Evolutionary conservation across 768 basidiomycete genomes (phyloP).

Genomic region (Imleria badia): DNA sequence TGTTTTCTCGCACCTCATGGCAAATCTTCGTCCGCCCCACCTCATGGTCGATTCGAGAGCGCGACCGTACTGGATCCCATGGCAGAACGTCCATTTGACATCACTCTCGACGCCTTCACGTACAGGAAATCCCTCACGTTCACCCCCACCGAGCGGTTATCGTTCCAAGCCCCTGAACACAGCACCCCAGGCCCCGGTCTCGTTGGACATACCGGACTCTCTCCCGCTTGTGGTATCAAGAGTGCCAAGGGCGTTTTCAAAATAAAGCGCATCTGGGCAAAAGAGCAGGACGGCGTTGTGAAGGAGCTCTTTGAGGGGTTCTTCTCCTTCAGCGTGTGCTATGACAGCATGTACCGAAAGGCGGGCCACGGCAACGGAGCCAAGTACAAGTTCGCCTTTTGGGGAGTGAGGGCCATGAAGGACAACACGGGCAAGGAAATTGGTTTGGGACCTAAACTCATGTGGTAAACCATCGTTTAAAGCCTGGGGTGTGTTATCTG

Average conservation of each 20-base stretch:
- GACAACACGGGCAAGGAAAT: no score
- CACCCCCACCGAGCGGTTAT: slow-evolving; percentile 26
- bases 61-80: slow-evolving; percentile 31
- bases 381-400: no score
- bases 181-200: slow-evolving; percentile 27
- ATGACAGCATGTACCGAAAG: no score
- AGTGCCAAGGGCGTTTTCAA: slow-evolving; percentile 35
- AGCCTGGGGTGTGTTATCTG: no score
- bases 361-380: no score
- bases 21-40: not conserved
- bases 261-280: slow-evolving; percentile 36
- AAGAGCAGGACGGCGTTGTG: slow-evolving; percentile 7
- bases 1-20: slow-evolving; percentile 24
- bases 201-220: slow-evolving; percentile 27
- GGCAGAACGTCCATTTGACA: slow-evolving; percentile 36
- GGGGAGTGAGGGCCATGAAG: no score
- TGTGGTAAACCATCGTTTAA: no score
- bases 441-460: no score
- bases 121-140: slow-evolving; percentile 27
- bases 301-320: no score
- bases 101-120: slow-evolving; percentile 27
- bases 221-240: slow-evolving; percentile 33
- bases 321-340: no score
- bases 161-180: slow-evolving; percentile 20
- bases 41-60: slow-evolving; percentile 19